phyloP scores from a whole-genome alignment of 495 filamentous ascomycete species.

The Hypoxylon rickii region DNA sequence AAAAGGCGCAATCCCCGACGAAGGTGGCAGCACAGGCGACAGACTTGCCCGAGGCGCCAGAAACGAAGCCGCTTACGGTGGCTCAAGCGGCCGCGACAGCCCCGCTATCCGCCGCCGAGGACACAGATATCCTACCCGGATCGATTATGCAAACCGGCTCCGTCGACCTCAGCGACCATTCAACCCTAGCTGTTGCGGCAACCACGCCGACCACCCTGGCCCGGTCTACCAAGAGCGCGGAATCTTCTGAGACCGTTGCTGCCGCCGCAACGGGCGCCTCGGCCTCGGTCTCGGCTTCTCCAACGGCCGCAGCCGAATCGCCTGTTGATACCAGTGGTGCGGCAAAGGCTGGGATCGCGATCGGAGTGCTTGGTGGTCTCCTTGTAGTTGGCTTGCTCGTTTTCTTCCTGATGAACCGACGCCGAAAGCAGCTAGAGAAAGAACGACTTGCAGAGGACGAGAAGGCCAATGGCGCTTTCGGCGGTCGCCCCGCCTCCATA shows the following conservation, averaged over 20 bases:
- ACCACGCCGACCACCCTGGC: slow-evolving; percentile 23
- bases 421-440: slow-evolving; percentile 56
- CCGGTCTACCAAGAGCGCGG: slow-evolving; percentile 34
- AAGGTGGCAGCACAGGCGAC: slow-evolving; percentile 10
- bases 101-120: background rate
- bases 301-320: slow-evolving; percentile 38
- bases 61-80: slow-evolving; percentile 1
- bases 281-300: slow-evolving; percentile 26
- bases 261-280: slow-evolving; percentile 28
- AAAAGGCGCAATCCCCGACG: slow-evolving; percentile 9
- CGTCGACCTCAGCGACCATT: slow-evolving; percentile 7
- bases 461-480: slow-evolving; percentile 55
- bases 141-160: slow-evolving; percentile 13
- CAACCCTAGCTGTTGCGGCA: slow-evolving; percentile 22
- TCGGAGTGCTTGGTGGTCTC: slow-evolving; percentile 73
- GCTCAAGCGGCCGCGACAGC: slow-evolving; percentile 18
- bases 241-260: slow-evolving; percentile 21
- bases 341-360: slow-evolving; percentile 81
- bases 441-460: slow-evolving; percentile 61
- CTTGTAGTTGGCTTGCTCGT: slow-evolving; percentile 64
- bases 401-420: slow-evolving; percentile 69
- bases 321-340: slow-evolving; percentile 57
- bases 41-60: slow-evolving; percentile 14
- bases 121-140: slow-evolving; percentile 5
- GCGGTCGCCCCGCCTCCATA: slow-evolving; percentile 32